Conservation (phyloP, 352 stramenopile species). For the Phytophthora hybrid region DNA sequence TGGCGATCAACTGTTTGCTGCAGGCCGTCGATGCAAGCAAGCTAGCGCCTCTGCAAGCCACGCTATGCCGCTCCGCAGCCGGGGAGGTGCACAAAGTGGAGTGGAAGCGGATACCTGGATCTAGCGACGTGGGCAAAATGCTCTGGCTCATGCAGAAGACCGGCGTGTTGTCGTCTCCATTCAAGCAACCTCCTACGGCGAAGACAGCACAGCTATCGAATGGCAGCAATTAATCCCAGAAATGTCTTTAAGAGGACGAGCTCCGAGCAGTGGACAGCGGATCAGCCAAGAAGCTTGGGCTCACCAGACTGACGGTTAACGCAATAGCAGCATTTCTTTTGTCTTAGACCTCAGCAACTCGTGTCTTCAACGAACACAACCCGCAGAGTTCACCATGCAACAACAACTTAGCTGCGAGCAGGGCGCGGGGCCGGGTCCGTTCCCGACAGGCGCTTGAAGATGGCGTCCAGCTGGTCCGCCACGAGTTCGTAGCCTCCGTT, state of each 20-base stretch:
- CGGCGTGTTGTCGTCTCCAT: slow-evolving; percentile 43
- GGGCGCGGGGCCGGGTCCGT: slow-evolving; percentile 67
- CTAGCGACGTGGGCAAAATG: slow-evolving; percentile 74
- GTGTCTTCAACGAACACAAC: slow-evolving; percentile 32
- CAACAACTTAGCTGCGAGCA: slow-evolving; percentile 40
- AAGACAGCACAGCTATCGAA: slow-evolving; percentile 37
- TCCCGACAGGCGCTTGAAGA: slow-evolving; percentile 83
- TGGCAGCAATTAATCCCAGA: slow-evolving; percentile 15
- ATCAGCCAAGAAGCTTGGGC: slow-evolving; percentile 14
- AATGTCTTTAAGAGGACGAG: slow-evolving; percentile 1
- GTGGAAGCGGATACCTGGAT: slow-evolving; percentile 85
- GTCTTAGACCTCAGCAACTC: slow-evolving; percentile 23
- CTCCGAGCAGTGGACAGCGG: slow-evolving; percentile 13
- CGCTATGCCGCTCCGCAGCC: slow-evolving; percentile 49
- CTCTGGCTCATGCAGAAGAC: slow-evolving; percentile 81
- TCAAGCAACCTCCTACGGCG: slow-evolving; percentile 24
- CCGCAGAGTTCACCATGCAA: neutral
- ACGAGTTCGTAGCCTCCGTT: slow-evolving; percentile 85
- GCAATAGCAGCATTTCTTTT: slow-evolving; percentile 37
- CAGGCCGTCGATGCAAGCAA: slow-evolving; percentile 67
- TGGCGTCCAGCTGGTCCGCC: slow-evolving; percentile 82
- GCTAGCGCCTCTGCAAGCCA: slow-evolving; percentile 42
- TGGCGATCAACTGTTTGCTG: slow-evolving; percentile 79
- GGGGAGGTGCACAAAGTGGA: slow-evolving; percentile 68
- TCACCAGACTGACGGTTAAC: slow-evolving; percentile 5